These are phyloP conservation scores for Tilletia caries DNA, from an alignment of 1,284 basidiomycete species.

Conservation along the genomic window DNA sequence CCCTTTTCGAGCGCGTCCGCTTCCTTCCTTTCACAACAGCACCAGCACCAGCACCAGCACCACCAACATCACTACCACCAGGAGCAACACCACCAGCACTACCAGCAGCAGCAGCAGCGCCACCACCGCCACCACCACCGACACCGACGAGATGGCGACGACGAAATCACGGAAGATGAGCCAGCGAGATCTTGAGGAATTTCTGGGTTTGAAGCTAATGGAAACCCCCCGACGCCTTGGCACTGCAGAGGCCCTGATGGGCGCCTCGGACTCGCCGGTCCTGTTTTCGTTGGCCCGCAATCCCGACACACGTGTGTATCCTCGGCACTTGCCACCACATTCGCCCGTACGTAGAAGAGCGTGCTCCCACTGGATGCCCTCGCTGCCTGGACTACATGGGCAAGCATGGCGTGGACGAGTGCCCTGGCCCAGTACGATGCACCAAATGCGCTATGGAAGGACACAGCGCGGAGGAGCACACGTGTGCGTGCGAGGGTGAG, in stretches of 20 bases:
- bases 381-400: slow-evolving; percentile 6
- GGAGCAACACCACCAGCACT: too few species aligned
- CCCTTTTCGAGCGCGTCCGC: too few species aligned
- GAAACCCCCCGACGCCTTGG: background rate
- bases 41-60: too few species aligned
- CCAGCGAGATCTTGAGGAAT: background rate
- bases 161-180: background rate
- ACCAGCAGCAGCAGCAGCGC: too few species aligned
- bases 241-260: background rate
- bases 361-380: background rate
- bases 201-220: background rate
- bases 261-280: slow-evolving; percentile 2
- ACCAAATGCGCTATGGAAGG: background rate
- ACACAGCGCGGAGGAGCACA: slow-evolving; percentile 3
- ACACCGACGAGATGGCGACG: slow-evolving; percentile 7
- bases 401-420: background rate
- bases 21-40: too few species aligned
- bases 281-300: background rate
- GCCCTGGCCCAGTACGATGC: slow-evolving; percentile 1
- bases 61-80: too few species aligned
- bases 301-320: background rate
- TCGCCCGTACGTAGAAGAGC: slow-evolving; percentile 4
- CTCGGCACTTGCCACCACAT: background rate
- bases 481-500: background rate
- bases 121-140: too few species aligned